These are phyloP conservation scores for Wickerhamomyces mucosus DNA, from an alignment of 805 yeast genomes.

Conservation along the genomic window DNA sequence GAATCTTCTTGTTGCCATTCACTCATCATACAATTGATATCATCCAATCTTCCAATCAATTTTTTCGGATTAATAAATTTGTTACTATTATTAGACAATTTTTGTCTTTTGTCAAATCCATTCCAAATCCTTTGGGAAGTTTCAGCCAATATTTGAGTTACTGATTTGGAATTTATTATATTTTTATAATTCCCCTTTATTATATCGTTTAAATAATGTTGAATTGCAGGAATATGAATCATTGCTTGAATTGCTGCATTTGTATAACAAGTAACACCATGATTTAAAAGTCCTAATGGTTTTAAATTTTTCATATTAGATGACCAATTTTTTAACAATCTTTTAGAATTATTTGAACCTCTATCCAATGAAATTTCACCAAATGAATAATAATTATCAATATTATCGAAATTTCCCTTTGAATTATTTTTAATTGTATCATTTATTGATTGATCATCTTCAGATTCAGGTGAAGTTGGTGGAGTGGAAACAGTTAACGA, in stretches of 20 bases:
- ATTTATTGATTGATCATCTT: slow-evolving; percentile 20
- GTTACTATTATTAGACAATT: slow-evolving; percentile 11
- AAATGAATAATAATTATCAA: slow-evolving; percentile 43
- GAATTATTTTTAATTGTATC: slow-evolving; percentile 21
- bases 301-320: slow-evolving; percentile 35
- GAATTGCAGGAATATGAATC: slow-evolving; percentile 84
- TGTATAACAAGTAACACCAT: slow-evolving; percentile 95
- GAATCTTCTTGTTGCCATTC: slow-evolving; percentile 98
- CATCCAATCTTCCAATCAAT: slow-evolving; percentile 61
- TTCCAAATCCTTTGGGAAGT: slow-evolving; percentile 66
- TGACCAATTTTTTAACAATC: slow-evolving; percentile 66
- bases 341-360: slow-evolving; percentile 50
- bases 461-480: slow-evolving; percentile 26
- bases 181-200: slow-evolving; percentile 40
- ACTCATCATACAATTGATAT: slow-evolving; percentile 92
- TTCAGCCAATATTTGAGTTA: slow-evolving; percentile 58
- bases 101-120: slow-evolving; percentile 32
- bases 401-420: slow-evolving; percentile 37
- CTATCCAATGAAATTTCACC: slow-evolving; percentile 49
- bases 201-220: slow-evolving; percentile 70
- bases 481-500: slow-evolving; percentile 13
- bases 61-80: slow-evolving; percentile 66
- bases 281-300: slow-evolving; percentile 72
- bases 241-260: slow-evolving; percentile 90
- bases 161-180: slow-evolving; percentile 44